A percentile compares a stretch with the other conserved stretches of the same genome.
These are phyloP conservation scores for Suillus placidus DNA, from an alignment of 768 basidiomycete species.

Conservation along the genomic window DNA sequence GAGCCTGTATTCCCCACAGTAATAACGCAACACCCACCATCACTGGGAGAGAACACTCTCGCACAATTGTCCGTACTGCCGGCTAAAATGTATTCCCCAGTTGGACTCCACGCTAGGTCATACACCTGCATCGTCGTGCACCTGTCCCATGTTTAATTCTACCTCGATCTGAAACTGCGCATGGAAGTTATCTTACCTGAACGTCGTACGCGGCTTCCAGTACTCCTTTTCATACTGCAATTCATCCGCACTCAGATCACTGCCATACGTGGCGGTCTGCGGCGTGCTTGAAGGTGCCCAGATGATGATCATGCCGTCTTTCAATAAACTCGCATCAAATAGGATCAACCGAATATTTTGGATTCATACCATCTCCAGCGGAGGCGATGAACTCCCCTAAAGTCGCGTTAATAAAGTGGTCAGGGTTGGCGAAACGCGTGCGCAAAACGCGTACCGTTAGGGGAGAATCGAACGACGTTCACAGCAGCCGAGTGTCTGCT, in stretches of 20 bases:
- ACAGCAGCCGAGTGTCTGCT: constrained; percentile 92
- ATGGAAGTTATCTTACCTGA: constrained; percentile 56
- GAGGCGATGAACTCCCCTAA: constrained; percentile 91
- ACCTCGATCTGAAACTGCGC: constrained; percentile 7
- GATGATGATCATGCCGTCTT: constrained; percentile 96
- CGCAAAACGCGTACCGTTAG: constrained; percentile 66
- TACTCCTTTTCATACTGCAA: constrained; percentile 89
- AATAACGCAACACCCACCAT: constrained; percentile 53
- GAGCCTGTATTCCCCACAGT: constrained; percentile 6
- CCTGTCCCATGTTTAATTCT: constrained; percentile 42
- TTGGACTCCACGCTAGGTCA: constrained; percentile 96
- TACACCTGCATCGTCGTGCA: constrained; percentile 97
- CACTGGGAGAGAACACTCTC: constrained; percentile 72
- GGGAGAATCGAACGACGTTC: constrained; percentile 95
- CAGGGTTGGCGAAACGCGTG: neutral
- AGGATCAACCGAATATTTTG: constrained; percentile 11
- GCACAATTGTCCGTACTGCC: constrained; percentile 97
- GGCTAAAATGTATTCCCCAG: constrained; percentile 91
- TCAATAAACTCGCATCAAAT: constrained; percentile 9
- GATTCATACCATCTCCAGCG: constrained; percentile 87
- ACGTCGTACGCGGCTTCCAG: constrained; percentile 88
- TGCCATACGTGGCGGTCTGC: constrained; percentile 76
- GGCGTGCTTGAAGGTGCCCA: constrained; percentile 87
- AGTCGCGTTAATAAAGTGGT: constrained; percentile 3
- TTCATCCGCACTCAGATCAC: constrained; percentile 77